Evolutionary conservation across 2,329 filamentous ascomycete genomes (phyloP).

Genomic region (Dothideomycetidae sp.): DNA sequence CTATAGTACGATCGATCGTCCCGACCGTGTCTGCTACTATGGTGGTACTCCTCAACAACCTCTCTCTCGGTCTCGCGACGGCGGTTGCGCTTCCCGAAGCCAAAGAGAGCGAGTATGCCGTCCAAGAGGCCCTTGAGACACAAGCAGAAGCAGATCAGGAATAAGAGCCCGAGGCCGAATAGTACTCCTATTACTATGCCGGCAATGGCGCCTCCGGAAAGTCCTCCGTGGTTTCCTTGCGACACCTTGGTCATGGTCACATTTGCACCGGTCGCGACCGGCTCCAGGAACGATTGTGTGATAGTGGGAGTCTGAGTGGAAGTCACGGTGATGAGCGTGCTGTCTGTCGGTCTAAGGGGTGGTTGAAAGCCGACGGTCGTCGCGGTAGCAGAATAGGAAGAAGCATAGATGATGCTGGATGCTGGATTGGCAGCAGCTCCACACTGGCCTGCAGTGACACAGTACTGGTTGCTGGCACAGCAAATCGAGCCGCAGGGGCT

Average conservation of each 20-base stretch:
- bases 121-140: conserved; percentile 42
- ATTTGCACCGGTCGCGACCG: conserved; percentile 40
- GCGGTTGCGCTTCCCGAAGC: conserved; percentile 35
- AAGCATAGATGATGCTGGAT: conserved; percentile 29
- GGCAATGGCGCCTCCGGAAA: conserved; percentile 62
- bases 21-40: conserved; percentile 40
- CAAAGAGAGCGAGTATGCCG: conserved; percentile 45
- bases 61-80: conserved; percentile 43
- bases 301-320: conserved; percentile 30
- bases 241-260: conserved; percentile 24
- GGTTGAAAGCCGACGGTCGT: conserved; percentile 36
- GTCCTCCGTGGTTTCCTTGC: conserved; percentile 20
- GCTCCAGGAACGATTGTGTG: conserved; percentile 36
- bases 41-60: conserved; percentile 46
- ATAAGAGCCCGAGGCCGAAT: conserved; percentile 50
- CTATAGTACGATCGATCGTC: conserved; percentile 36
- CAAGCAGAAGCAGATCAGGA: conserved; percentile 63
- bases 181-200: conserved; percentile 67
- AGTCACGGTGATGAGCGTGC: conserved; percentile 40
- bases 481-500: conserved; percentile 54
- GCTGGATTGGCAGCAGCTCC: conserved; percentile 37
- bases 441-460: conserved; percentile 46
- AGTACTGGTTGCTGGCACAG: conserved; percentile 57
- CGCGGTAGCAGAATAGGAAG: conserved; percentile 37
- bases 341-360: conserved; percentile 37